Evolutionary conservation across 192 early-diverging fungal species (phyloP).

Genomic region (Haplosporangium gracile): DNA sequence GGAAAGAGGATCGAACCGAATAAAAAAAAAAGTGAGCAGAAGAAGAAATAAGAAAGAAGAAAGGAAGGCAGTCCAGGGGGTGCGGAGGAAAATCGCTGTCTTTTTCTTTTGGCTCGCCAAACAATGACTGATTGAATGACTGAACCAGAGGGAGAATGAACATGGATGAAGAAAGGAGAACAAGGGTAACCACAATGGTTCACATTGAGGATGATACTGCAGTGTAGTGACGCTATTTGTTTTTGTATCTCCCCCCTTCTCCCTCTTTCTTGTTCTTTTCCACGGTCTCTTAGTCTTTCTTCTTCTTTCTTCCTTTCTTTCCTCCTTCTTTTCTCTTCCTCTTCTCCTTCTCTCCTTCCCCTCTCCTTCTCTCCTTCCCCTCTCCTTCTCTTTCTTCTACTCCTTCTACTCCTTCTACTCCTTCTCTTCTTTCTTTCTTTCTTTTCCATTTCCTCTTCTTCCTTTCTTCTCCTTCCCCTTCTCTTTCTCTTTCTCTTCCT

Average conservation of each 20-base stretch:
- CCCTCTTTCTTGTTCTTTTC: not conserved
- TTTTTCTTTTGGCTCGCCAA: no score
- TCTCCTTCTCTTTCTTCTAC: not conserved
- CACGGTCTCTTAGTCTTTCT: not conserved
- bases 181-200: no score
- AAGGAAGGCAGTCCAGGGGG: no score
- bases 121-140: no score
- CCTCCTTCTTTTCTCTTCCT: not conserved
- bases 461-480: not conserved
- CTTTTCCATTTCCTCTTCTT: not conserved
- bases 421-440: not conserved
- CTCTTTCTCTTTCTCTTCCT: not conserved
- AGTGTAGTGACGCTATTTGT: no score
- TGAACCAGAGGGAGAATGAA: no score
- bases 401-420: not conserved
- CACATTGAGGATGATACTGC: no score
- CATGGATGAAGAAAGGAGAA: no score
- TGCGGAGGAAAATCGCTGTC: no score
- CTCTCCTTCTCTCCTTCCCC: not conserved
- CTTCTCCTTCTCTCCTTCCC: not conserved
- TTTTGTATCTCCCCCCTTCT: no score
- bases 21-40: not conserved
- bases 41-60: not conserved
- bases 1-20: constrained; percentile 2
- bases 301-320: not conserved